Conservation (phyloP, 306 rosid species). For the Gleditsia sinensis region DNA sequence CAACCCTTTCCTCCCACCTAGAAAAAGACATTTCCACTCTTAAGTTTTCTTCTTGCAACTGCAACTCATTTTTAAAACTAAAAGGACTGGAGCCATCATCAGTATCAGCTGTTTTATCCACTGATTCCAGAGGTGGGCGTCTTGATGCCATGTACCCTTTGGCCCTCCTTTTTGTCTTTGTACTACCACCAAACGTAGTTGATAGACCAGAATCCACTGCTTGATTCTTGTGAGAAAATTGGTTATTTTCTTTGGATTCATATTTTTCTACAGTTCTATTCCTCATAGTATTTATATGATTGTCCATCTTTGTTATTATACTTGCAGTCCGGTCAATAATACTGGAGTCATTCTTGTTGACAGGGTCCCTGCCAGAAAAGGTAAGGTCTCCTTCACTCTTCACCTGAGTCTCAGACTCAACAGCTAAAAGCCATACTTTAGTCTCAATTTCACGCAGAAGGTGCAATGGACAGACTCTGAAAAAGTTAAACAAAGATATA, state of each 20-base stretch:
- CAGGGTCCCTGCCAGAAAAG: slow-evolving; percentile 57
- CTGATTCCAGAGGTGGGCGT: slow-evolving; percentile 61
- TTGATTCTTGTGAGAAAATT: slow-evolving; percentile 60
- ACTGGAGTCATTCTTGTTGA: slow-evolving; percentile 67
- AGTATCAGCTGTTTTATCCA: slow-evolving; percentile 59
- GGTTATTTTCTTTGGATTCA: slow-evolving; percentile 68
- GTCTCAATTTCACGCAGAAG: slow-evolving; percentile 98
- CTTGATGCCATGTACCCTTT: slow-evolving; percentile 69
- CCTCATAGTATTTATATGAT: slow-evolving; percentile 65
- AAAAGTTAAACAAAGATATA: slow-evolving; percentile 36
- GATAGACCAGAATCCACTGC: slow-evolving; percentile 56
- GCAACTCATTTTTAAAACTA: slow-evolving; percentile 58
- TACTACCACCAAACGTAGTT: slow-evolving; percentile 61
- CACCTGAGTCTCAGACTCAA: slow-evolving; percentile 86
- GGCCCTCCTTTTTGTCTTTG: slow-evolving; percentile 83
- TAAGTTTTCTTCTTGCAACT: slow-evolving; percentile 64
- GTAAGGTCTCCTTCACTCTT: slow-evolving; percentile 83
- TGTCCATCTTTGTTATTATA: slow-evolving; percentile 89
- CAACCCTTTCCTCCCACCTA: slow-evolving; percentile 95
- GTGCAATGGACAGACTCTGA: slow-evolving; percentile 83
- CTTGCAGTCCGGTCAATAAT: slow-evolving; percentile 88
- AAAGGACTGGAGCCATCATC: slow-evolving; percentile 67
- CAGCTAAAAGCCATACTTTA: slow-evolving; percentile 95
- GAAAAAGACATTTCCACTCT: slow-evolving; percentile 81
- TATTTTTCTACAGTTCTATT: slow-evolving; percentile 66